A percentile compares a stretch with the other conserved stretches of the same genome.
These are phyloP conservation scores for Aureobasidium mangrovei DNA, from an alignment of 2,329 filamentous ascomycete genomes.

Conservation along the genomic window DNA sequence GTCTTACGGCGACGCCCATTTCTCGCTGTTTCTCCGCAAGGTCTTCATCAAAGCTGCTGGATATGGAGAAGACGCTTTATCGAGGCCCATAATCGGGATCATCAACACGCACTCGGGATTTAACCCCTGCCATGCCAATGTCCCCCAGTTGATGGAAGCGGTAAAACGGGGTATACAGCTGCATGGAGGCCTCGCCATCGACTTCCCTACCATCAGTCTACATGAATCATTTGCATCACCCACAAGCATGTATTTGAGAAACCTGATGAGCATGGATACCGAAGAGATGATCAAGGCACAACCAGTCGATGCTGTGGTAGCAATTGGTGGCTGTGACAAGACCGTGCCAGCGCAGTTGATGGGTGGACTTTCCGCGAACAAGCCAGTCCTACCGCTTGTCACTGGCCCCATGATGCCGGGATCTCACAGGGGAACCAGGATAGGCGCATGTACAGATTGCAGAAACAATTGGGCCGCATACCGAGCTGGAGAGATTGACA, in stretches of 20 bases:
- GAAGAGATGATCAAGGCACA: constrained; percentile 70
- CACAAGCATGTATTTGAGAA: constrained; percentile 66
- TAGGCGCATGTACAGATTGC: constrained; percentile 69
- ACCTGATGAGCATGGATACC: constrained; percentile 72
- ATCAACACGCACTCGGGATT: constrained; percentile 65
- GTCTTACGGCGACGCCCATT: constrained; percentile 65
- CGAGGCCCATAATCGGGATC: constrained; percentile 63
- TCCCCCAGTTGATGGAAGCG: constrained; percentile 62
- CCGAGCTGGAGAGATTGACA: constrained; percentile 55
- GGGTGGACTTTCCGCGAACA: constrained; percentile 67
- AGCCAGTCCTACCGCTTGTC: constrained; percentile 58
- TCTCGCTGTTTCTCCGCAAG: constrained; percentile 65
- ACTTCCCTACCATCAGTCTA: constrained; percentile 66
- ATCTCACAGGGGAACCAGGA: constrained; percentile 52
- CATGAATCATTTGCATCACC: constrained; percentile 61
- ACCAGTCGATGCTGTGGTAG: constrained; percentile 58
- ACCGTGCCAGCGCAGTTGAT: constrained; percentile 66
- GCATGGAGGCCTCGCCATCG: constrained; percentile 57
- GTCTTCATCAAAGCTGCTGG: constrained; percentile 70
- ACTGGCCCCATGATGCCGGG: constrained; percentile 71
- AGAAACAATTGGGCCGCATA: constrained; percentile 65
- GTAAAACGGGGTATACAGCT: constrained; percentile 60
- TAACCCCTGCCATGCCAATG: constrained; percentile 67
- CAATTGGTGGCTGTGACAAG: constrained; percentile 67
- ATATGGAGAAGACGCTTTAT: constrained; percentile 63